Evolutionary conservation across 208 protist genomes (phyloP), one percentile per base, ranked within the genome.

Genomic region (Trypanosoma conorhini): DNA sequence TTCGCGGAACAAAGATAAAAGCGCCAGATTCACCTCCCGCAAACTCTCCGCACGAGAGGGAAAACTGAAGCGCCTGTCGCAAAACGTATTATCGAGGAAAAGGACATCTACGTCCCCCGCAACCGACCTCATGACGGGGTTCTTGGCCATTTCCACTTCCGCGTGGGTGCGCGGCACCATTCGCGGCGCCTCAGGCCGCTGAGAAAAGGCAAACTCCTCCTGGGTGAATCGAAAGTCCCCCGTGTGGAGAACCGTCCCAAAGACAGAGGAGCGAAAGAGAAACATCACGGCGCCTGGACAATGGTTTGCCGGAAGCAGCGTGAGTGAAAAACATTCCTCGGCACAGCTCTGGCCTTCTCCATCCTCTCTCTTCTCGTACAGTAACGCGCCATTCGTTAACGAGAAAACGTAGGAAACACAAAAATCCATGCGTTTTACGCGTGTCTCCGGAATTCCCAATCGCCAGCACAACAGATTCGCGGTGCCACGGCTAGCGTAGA

Each of bases 51-150:
- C 75, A 80, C 86, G 94, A 46, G 82, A 68, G 19, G 93, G 91
- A 71, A 98, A 97, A 19, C 51, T 38, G 77, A 94, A 96, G 13
- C 77, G 54, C 10, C 90, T 81, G 51, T 85, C 67, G 61, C 94
- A 98, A 76, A 94, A 98, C 1, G 96, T 98, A 70, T 97, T 98
- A 74, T 98, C 96, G 5, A 98, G 78, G 71, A 92, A 97, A 1
- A 98, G 79, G 7, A 74, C 79, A 33, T 94, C 83, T n/a, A 96
- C 78, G 21, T 71, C 59, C 1, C 80, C 76, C 10, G 62, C n/a
- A 31, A 90, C 75, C 17, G 71, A 65, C 12, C 57, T 55, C 40
- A 98, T 65, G 7, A 82, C 52, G 22, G 75, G 68, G 67, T 93
- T 52, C 10, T 85, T 75, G 0, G 75, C 71, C 51, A 98, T 78